phyloP scores from a whole-genome alignment of 768 basidiomycete genomes.

The Podaxis mareebaensis region DNA sequence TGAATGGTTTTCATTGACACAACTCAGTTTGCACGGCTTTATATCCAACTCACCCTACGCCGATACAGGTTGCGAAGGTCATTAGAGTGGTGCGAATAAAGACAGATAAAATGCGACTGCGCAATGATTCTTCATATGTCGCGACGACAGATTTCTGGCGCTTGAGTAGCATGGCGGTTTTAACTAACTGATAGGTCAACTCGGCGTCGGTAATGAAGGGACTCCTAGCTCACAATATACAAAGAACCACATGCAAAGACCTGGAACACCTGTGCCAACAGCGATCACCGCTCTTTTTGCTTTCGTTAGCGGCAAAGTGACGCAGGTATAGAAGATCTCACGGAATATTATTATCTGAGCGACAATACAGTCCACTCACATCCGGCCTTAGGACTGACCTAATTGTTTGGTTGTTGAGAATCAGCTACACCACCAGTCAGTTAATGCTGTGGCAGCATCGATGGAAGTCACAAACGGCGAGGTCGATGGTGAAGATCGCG shows the following conservation, averaged over 20 bases:
- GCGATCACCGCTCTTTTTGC: background rate
- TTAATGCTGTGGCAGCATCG: background rate
- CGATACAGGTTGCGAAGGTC: background rate
- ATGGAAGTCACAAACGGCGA: background rate
- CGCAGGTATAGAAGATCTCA: background rate
- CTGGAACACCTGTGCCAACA: background rate
- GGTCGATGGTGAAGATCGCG: background rate
- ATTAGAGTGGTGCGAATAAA: background rate
- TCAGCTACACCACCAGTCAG: background rate
- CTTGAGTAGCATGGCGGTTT: background rate
- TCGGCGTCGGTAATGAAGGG: background rate
- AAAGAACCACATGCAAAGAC: conserved; percentile 1
- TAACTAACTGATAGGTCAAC: background rate
- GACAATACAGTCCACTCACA: background rate
- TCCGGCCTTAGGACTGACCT: background rate
- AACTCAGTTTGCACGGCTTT: background rate
- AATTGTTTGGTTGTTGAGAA: background rate
- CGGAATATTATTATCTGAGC: background rate
- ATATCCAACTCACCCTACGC: background rate
- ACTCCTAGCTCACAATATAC: background rate
- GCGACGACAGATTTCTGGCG: background rate
- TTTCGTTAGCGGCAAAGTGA: background rate
- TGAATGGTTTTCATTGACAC: background rate
- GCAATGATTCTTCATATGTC: background rate
- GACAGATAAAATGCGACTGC: background rate